These are phyloP conservation scores for Apiotrichum brassicae DNA, from an alignment of 1,284 basidiomycete species.

Conservation along the genomic window DNA sequence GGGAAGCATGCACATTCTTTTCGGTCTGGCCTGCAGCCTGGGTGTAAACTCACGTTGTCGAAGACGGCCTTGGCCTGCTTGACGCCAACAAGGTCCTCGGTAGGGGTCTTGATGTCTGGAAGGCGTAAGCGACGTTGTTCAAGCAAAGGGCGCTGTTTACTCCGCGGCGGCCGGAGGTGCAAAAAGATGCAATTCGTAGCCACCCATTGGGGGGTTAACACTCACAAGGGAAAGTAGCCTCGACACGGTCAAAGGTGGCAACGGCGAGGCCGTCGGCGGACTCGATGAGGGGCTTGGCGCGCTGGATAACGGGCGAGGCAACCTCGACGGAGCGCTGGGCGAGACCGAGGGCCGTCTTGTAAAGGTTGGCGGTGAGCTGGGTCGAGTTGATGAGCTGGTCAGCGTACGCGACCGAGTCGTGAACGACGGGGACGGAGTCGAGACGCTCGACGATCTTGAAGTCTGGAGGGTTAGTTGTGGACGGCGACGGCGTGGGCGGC, in stretches of 20 bases:
- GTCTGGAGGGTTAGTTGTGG: constrained; percentile 20
- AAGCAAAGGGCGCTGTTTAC: neutral
- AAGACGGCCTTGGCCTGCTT: constrained; percentile 46
- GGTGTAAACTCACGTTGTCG: constrained; percentile 41
- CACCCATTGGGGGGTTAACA: too few relatives aligned
- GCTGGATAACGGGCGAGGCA: constrained; percentile 39
- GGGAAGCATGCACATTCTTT: too few relatives aligned
- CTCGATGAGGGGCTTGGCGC: constrained; percentile 42
- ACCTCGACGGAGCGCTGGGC: constrained; percentile 41
- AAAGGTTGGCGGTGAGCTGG: constrained; percentile 36
- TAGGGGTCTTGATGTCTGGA: constrained; percentile 46
- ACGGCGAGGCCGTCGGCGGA: constrained; percentile 44
- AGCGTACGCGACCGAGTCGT: constrained; percentile 44
- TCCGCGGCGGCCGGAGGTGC: too few relatives aligned
- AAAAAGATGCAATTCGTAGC: too few relatives aligned
- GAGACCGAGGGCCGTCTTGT: constrained; percentile 36
- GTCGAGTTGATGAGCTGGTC: constrained; percentile 42
- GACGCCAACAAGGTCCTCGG: constrained; percentile 43
- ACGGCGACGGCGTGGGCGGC: neutral
- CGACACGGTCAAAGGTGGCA: constrained; percentile 44
- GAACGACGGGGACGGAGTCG: constrained; percentile 42
- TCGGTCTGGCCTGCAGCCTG: too few relatives aligned
- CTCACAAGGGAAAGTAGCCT: constrained; percentile 45
- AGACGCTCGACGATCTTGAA: constrained; percentile 45
- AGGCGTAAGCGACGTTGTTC: neutral